phyloP scores from a whole-genome alignment of 192 early-diverging fungal species.

The Umbelopsis sp. region DNA sequence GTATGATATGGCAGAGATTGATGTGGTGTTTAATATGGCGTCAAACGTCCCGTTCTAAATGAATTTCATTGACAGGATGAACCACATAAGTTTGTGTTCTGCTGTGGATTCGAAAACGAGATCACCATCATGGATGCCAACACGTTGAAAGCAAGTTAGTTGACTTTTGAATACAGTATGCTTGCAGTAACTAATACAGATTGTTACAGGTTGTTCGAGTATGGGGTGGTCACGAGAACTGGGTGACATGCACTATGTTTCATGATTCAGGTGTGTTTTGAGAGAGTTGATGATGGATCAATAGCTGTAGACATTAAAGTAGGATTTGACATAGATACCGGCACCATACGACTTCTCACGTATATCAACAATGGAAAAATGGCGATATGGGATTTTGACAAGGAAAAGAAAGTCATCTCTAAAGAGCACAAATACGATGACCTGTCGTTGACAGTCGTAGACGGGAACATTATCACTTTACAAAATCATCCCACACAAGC shows the following conservation, averaged over 20 bases:
- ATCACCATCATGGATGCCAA: constrained; percentile 53
- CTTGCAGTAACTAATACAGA: neutral
- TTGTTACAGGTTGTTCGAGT: constrained; percentile 49
- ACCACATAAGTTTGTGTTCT: constrained; percentile 50
- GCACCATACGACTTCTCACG: constrained; percentile 44
- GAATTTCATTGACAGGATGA: neutral
- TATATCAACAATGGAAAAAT: constrained; percentile 48
- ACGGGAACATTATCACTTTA: constrained; percentile 27
- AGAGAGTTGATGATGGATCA: no score
- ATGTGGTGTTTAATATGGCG: no score
- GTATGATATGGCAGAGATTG: neutral
- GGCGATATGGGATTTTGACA: constrained; percentile 56
- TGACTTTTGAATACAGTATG: neutral
- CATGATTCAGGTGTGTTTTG: constrained; percentile 46
- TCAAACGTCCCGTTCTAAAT: neutral
- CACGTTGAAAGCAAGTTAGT: constrained; percentile 42
- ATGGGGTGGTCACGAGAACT: constrained; percentile 60
- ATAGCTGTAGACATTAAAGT: neutral
- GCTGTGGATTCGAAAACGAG: constrained; percentile 53
- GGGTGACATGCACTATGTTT: constrained; percentile 53
- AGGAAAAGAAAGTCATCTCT: constrained; percentile 39
- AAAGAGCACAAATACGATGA: constrained; percentile 38
- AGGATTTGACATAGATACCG: constrained; percentile 33
- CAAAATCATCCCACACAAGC: constrained; percentile 28
- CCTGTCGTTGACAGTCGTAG: constrained; percentile 1